Base-by-base conservation (phyloP, 768 basidiomycete species). In the Suillus ampliporus region DNA sequence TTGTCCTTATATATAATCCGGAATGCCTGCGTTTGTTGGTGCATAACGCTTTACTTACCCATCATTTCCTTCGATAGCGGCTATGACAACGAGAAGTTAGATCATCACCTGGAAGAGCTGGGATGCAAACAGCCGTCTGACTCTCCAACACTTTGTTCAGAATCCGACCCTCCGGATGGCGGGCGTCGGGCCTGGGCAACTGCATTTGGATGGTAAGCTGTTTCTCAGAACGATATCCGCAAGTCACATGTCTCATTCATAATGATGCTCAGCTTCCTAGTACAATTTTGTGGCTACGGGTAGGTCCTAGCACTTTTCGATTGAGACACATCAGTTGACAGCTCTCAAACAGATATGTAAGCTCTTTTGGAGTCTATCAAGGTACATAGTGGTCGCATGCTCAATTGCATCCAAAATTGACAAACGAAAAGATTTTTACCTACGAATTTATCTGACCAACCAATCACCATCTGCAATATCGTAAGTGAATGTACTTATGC, bases 321-420 rank as follows among this genome's bases (percentile, higher is more conserved):
- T 15, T 6, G 35, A n/a, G n/a, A 53, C 21, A 37, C 17, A 59
- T 37, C 58, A 37, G 1, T 17, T 34, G 26, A 60, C 23, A 58
- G 10, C n/a, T 52, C 13, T 28, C 35, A 19, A 21, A 50, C 48
- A 74, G 75, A 11, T 71, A 72, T 47, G 56, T 66, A 3, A 62
- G 62, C 21, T 68, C 73, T 5, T 77, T 72, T 54, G 77, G 77
- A 35, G 75, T 75, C 35, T 77, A 76, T 50, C 75, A 78, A 72
- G 73, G 74, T 68, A 54, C 34, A 35, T 26, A 5, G 1, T 13
- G 21, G 13, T 23, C 14, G 35, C 26, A 26, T n/a, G 50, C 3
- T 21, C 19, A 8, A n/a, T n/a, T 10, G 38, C 19, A 26, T 28
- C 2, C 10, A 14, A 31, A 10, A 10, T 28, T 72, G 75, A 57